A percentile compares a stretch with the other conserved stretches of the same genome.
Conservation (phyloP, 179 eudicot genomes). For the Beta corolliflora region DNA sequence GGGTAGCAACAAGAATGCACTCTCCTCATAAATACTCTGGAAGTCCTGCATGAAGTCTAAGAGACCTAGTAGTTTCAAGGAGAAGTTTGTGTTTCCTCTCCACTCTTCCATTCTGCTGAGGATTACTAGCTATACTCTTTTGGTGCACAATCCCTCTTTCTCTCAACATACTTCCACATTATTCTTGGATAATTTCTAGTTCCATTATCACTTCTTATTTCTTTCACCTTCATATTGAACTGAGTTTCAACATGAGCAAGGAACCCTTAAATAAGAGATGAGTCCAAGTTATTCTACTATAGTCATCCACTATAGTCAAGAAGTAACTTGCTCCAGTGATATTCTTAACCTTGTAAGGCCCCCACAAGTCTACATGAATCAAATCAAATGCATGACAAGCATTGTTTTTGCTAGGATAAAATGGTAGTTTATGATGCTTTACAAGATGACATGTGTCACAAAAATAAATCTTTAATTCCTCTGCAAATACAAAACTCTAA, state of each 20-base stretch:
- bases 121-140: neutral
- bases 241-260: neutral
- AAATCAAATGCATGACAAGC: neutral
- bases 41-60: too few species aligned
- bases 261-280: neutral
- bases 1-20: neutral
- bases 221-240: neutral
- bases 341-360: too few species aligned
- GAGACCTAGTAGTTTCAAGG: too few species aligned
- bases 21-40: too few species aligned
- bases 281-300: neutral
- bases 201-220: neutral
- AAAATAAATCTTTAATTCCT: neutral
- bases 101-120: conserved; percentile 10
- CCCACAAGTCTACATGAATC: neutral
- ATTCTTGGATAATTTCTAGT: neutral
- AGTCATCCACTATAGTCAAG: conserved; percentile 7
- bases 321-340: neutral
- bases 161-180: neutral
- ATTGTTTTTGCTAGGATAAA: neutral
- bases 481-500: neutral
- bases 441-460: neutral
- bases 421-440: too few species aligned
- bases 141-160: neutral
- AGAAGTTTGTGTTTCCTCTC: too few species aligned